Evolutionary conservation across 2,329 filamentous ascomycete genomes (phyloP).

Genomic region (Colletotrichum nymphaeae): DNA sequence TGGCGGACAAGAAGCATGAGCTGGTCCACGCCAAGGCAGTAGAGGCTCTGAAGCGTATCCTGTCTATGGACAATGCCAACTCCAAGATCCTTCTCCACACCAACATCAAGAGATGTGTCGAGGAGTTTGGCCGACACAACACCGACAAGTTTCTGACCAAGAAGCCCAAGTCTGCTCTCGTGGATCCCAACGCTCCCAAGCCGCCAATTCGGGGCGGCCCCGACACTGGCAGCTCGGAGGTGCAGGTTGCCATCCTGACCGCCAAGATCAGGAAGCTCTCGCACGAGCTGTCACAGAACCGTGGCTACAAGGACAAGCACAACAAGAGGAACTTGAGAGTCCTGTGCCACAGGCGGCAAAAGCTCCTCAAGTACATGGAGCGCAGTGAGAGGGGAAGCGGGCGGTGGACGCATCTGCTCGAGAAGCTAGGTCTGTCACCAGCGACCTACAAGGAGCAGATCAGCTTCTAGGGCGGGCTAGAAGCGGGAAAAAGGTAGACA

Average conservation of each 20-base stretch:
- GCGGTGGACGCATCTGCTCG: conserved; percentile 87
- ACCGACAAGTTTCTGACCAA: conserved; percentile 79
- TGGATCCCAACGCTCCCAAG: conserved; percentile 51
- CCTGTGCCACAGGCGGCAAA: conserved; percentile 90
- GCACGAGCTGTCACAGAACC: conserved; percentile 73
- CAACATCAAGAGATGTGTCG: conserved; percentile 86
- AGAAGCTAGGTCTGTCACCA: conserved; percentile 86
- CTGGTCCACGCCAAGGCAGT: conserved; percentile 73
- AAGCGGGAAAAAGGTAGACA: conserved; percentile 34
- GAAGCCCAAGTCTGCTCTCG: conserved; percentile 63
- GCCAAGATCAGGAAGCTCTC: conserved; percentile 89
- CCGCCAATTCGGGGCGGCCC: conserved; percentile 76
- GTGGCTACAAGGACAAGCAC: conserved; percentile 86
- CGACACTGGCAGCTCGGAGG: conserved; percentile 95
- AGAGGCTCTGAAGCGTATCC: conserved; percentile 83
- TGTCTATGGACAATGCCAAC: conserved; percentile 80
- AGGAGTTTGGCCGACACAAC: conserved; percentile 89
- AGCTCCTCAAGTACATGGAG: conserved; percentile 86
- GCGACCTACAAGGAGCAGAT: conserved; percentile 95
- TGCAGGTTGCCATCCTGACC: conserved; percentile 96
- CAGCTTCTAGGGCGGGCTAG: conserved; percentile 64
- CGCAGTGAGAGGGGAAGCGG: conserved; percentile 90
- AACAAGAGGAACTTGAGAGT: conserved; percentile 92
- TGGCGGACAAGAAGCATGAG: conserved; percentile 56
- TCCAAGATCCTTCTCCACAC: conserved; percentile 82